These are phyloP conservation scores for Sporisorium graminicola DNA, from an alignment of 1,284 basidiomycete species.

Conservation along the genomic window DNA sequence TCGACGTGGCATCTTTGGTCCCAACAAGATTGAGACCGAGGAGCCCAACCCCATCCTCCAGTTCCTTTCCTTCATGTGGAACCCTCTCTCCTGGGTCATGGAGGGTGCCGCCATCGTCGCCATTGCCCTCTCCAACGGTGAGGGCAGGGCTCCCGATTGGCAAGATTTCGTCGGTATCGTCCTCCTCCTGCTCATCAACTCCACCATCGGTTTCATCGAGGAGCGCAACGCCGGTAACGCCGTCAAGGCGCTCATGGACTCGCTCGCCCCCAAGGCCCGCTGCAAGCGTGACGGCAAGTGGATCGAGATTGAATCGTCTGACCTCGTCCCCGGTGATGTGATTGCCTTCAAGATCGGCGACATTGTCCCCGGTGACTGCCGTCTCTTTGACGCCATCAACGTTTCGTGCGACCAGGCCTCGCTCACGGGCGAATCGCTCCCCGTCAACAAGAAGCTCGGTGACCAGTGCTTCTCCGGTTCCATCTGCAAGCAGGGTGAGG, in stretches of 20 bases:
- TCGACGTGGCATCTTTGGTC: conserved; percentile 93
- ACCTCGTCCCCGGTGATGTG: conserved; percentile 94
- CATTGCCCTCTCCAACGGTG: conserved; percentile 95
- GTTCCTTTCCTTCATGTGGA: conserved; percentile 68
- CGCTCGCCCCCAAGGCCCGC: conserved; percentile 95
- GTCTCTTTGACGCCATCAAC: conserved; percentile 83
- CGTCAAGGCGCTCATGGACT: conserved; percentile 99
- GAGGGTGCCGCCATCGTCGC: conserved; percentile 96
- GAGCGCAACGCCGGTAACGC: conserved; percentile 97
- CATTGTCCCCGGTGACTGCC: conserved; percentile 86
- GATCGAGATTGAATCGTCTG: conserved; percentile 77
- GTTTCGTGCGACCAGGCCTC: conserved; percentile 85
- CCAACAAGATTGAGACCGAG: conserved; percentile 82
- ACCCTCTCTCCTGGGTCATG: conserved; percentile 85
- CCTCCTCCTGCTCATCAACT: conserved; percentile 91
- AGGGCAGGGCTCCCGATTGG: conserved; percentile 89
- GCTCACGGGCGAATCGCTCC: conserved; percentile 96
- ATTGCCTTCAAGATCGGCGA: conserved; percentile 88
- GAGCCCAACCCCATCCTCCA: conserved; percentile 79
- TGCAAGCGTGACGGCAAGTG: conserved; percentile 74
- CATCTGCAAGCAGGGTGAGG: conserved; percentile 78
- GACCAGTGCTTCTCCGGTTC: conserved; percentile 82
- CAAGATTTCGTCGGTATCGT: conserved; percentile 97
- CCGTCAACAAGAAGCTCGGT: conserved; percentile 82
- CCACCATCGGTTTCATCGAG: conserved; percentile 97